phyloP scores from a whole-genome alignment of 257 asterid species.

The Gardenia jasminoides region DNA sequence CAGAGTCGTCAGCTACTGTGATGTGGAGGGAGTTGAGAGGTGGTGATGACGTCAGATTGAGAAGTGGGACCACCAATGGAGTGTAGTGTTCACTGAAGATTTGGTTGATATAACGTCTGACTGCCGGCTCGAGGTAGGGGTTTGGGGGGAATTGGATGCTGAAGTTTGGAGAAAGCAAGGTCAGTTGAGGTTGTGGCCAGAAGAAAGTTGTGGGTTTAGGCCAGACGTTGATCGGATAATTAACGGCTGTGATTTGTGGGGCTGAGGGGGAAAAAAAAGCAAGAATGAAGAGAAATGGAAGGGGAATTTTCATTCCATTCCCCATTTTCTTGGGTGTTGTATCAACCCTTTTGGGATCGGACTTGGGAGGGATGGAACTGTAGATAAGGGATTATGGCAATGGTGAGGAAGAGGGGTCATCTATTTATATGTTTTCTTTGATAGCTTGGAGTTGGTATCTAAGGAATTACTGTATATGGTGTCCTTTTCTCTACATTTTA shows the following conservation, averaged over 20 bases:
- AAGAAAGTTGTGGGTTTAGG: slow-evolving; percentile 73
- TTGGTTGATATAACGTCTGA: slow-evolving; percentile 48
- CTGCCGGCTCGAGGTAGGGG: slow-evolving; percentile 58
- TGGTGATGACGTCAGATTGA: slow-evolving; percentile 44
- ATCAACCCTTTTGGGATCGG: background rate
- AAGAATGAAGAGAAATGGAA: slow-evolving; percentile 1
- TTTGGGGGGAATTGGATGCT: slow-evolving; percentile 43
- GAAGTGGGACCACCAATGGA: slow-evolving; percentile 49
- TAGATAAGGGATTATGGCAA: no score
- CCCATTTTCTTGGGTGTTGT: background rate
- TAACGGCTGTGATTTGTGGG: slow-evolving; percentile 47
- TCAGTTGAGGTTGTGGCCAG: slow-evolving; percentile 67
- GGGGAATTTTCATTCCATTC: background rate
- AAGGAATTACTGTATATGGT: no score
- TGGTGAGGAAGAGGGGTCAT: no score
- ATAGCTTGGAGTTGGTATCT: no score
- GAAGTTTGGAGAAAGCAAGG: slow-evolving; percentile 55
- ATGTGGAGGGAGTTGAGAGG: slow-evolving; percentile 45
- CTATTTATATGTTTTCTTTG: no score
- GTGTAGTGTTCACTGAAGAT: slow-evolving; percentile 48
- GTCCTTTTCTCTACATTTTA: no score
- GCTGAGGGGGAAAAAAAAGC: background rate
- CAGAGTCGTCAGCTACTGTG: slow-evolving; percentile 36
- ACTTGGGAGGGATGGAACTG: no score
- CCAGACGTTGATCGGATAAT: slow-evolving; percentile 75